Percentiles rank a stretch among this genome's conserved stretches.
These are phyloP conservation scores for Suillus ampliporus DNA, from an alignment of 768 basidiomycete genomes.

Conservation along the genomic window DNA sequence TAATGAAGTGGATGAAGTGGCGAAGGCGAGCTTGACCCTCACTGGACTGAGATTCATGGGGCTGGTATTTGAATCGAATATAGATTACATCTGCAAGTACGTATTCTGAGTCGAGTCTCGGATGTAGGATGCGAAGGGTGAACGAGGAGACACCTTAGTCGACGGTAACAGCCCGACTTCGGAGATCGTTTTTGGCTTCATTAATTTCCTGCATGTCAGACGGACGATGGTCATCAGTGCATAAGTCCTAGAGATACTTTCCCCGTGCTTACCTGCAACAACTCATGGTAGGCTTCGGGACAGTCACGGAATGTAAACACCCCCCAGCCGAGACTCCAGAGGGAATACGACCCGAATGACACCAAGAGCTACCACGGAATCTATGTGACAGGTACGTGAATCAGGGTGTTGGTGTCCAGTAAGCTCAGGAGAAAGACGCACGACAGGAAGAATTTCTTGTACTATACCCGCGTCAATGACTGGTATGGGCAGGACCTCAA, in stretches of 20 bases:
- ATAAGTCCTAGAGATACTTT: neutral
- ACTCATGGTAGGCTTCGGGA: constrained; percentile 77
- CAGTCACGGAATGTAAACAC: constrained; percentile 76
- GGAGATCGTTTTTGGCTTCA: constrained; percentile 60
- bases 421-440: constrained; percentile 39
- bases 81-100: neutral
- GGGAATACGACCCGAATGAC: constrained; percentile 78
- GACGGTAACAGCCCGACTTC: constrained; percentile 63
- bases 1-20: neutral
- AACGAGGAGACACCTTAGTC: constrained; percentile 42
- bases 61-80: neutral
- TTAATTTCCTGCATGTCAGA: constrained; percentile 60
- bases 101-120: neutral
- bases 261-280: constrained; percentile 56
- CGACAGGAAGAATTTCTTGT: constrained; percentile 62
- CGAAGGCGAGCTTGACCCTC: neutral
- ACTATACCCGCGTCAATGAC: constrained; percentile 52
- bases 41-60: neutral
- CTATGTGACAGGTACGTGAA: constrained; percentile 39
- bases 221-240: neutral
- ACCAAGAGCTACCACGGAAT: constrained; percentile 86
- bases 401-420: neutral
- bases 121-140: neutral
- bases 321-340: constrained; percentile 79
- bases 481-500: constrained; percentile 60